Conservation (phyloP, 352 stramenopile species). For the Blastocystis hominis region DNA sequence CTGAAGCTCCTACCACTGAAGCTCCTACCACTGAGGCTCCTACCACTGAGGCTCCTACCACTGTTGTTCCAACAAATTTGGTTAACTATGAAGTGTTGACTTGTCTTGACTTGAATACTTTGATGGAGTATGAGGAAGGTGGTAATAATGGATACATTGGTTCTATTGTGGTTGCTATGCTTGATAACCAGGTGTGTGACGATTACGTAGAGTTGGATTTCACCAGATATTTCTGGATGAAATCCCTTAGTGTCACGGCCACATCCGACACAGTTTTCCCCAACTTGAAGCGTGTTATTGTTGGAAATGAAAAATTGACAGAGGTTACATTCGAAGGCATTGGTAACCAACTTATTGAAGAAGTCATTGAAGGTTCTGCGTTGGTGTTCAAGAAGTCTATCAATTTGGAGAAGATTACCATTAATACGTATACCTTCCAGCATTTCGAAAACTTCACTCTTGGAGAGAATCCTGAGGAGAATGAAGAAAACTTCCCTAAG, state of each 20-base stretch:
- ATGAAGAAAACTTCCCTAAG: background rate
- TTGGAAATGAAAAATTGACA: background rate
- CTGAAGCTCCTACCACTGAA: background rate
- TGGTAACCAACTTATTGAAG: background rate
- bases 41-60: slow-evolving; percentile 4
- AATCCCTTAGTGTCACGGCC: background rate
- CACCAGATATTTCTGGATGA: background rate
- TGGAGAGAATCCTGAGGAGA: background rate
- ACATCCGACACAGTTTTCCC: background rate
- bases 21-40: background rate
- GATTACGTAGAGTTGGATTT: background rate
- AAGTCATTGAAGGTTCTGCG: background rate
- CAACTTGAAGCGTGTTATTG: background rate
- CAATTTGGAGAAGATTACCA: background rate
- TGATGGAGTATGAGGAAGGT: background rate
- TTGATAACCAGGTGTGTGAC: background rate
- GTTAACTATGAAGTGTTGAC: background rate
- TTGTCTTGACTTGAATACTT: background rate
- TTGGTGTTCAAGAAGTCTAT: background rate
- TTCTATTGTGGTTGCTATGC: too few species aligned
- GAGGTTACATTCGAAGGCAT: background rate
- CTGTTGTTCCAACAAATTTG: background rate
- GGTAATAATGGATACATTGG: too few species aligned
- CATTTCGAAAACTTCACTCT: background rate
- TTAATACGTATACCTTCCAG: background rate